These are phyloP conservation scores for Cyberlindnera meyerae DNA, from an alignment of 805 yeast genomes.

Conservation along the genomic window DNA sequence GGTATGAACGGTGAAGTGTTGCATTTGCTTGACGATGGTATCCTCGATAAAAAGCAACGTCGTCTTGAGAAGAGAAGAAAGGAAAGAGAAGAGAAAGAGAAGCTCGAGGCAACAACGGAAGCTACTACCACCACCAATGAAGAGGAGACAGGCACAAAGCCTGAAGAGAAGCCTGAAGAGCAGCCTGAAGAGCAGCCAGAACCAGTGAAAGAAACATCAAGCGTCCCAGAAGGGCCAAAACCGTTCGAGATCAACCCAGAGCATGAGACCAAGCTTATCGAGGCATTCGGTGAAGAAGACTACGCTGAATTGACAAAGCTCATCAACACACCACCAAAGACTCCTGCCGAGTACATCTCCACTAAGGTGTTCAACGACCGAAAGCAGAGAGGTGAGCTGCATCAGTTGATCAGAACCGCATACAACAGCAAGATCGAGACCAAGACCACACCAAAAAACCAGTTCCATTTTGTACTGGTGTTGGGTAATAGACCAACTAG, in stretches of 20 bases:
- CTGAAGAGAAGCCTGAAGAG: not conserved
- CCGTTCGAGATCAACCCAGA: slow-evolving; percentile 42
- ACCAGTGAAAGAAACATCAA: not conserved
- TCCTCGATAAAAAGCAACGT: slow-evolving; percentile 46
- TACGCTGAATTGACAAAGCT: slow-evolving; percentile 51
- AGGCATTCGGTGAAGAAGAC: slow-evolving; percentile 56
- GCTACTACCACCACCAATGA: not conserved
- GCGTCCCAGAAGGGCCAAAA: slow-evolving; percentile 15
- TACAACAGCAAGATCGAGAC: slow-evolving; percentile 77
- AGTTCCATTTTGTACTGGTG: slow-evolving; percentile 54
- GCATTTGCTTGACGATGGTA: slow-evolving; percentile 71
- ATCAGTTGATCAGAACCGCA: slow-evolving; percentile 66
- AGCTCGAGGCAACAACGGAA: not conserved
- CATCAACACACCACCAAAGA: slow-evolving; percentile 44
- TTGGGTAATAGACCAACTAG: slow-evolving; percentile 30
- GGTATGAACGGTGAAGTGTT: slow-evolving; percentile 63
- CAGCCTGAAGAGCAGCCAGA: not conserved
- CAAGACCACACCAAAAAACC: slow-evolving; percentile 63
- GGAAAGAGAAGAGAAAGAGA: slow-evolving; percentile 21
- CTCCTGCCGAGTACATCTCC: slow-evolving; percentile 44
- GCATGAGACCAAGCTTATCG: slow-evolving; percentile 42
- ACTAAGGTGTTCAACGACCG: slow-evolving; percentile 58
- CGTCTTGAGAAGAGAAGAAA: slow-evolving; percentile 32
- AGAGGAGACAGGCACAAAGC: not conserved
- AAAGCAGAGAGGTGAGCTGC: slow-evolving; percentile 69